Evolutionary conservation across 768 basidiomycete species (phyloP).

Genomic region (Termitomyces sp.): DNA sequence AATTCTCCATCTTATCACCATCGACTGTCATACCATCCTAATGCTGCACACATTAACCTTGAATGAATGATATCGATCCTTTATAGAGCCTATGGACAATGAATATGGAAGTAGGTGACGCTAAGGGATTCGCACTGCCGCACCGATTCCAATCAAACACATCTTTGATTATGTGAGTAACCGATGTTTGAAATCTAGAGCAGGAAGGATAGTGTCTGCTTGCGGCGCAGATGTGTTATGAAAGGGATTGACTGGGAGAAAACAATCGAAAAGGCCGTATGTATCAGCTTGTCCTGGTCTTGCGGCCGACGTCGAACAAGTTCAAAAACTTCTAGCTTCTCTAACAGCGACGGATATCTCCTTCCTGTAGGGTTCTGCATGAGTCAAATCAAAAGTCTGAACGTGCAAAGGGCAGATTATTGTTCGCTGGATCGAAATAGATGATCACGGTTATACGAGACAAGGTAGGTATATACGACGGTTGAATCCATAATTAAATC

Average conservation of each 20-base stretch:
- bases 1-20: too few species aligned
- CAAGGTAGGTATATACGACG: not conserved
- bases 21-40: not conserved
- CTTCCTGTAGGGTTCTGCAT: too few species aligned
- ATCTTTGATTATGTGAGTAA: too few species aligned
- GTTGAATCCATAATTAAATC: not conserved
- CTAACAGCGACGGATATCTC: not conserved
- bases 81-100: not conserved
- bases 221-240: not conserved
- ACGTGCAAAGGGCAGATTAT: not conserved
- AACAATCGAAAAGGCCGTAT: too few species aligned
- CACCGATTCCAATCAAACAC: not conserved
- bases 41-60: not conserved
- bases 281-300: not conserved
- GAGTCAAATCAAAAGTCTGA: not conserved
- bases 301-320: not conserved
- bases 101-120: not conserved
- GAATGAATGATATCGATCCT: not conserved
- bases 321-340: not conserved
- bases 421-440: not conserved
- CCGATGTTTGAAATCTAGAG: not conserved
- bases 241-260: not conserved
- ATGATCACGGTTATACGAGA: not conserved
- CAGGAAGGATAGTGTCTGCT: not conserved
- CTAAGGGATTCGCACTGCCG: too few species aligned